Evolutionary conservation across 768 basidiomycete species (phyloP).

Genomic region (Suillus variegatus): DNA sequence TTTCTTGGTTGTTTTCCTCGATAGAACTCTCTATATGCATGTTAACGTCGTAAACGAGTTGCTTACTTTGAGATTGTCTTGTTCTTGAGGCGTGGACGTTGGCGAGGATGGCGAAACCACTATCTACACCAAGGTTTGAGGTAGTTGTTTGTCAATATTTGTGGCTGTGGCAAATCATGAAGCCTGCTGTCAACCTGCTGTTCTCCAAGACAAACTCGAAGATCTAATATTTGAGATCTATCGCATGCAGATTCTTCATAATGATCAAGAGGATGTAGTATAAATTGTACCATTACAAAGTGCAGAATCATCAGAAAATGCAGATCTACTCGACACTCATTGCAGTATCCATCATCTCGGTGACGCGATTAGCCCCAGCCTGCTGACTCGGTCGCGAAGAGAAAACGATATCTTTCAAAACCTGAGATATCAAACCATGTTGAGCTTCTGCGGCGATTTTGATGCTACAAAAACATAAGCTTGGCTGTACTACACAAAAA

Average conservation of each 20-base stretch:
- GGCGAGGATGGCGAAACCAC: constrained; percentile 25
- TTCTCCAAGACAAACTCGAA: background rate
- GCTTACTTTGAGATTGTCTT: constrained; percentile 32
- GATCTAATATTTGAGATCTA: background rate
- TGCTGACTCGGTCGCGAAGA: constrained; percentile 46
- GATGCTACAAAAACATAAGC: constrained; percentile 47
- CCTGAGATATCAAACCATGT: constrained; percentile 91
- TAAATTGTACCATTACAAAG: background rate
- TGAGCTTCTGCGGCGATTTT: constrained; percentile 91
- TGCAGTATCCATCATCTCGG: constrained; percentile 37
- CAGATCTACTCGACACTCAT: constrained; percentile 34
- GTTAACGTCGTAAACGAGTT: background rate
- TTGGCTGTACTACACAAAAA: constrained; percentile 6
- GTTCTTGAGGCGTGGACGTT: constrained; percentile 29
- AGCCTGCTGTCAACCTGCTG: background rate
- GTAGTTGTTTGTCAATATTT: constrained; percentile 32
- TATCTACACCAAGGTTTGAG: constrained; percentile 9
- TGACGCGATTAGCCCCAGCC: constrained; percentile 23
- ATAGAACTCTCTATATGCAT: background rate
- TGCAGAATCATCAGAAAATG: background rate
- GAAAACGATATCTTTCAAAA: constrained; percentile 92
- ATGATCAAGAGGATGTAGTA: background rate
- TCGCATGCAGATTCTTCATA: background rate
- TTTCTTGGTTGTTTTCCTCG: background rate
- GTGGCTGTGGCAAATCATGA: background rate